Conservation (phyloP, 306 rosid species). For the Castanospermum australe region DNA sequence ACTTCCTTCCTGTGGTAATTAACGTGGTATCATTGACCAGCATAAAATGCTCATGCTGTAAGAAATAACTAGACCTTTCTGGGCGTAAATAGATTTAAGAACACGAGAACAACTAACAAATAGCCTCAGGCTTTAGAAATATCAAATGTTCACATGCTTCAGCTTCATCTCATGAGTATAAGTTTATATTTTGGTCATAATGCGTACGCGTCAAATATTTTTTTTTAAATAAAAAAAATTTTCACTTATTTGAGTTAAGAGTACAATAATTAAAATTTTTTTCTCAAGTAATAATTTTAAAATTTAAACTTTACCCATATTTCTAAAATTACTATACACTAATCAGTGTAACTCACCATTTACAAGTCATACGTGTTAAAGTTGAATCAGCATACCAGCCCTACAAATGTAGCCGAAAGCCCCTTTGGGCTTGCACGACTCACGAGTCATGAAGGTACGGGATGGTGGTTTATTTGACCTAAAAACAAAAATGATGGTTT, state of each 20-base stretch:
- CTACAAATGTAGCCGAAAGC: slow-evolving; percentile 23
- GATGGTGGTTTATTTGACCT: no score
- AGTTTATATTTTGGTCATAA: neutral
- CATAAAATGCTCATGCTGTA: neutral
- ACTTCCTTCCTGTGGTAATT: neutral
- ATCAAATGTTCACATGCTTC: neutral
- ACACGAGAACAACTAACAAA: neutral
- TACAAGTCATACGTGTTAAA: no score
- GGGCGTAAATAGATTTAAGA: neutral
- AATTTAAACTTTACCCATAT: no score
- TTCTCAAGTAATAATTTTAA: no score
- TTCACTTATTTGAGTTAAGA: no score
- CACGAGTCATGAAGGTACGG: neutral
- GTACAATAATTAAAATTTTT: no score
- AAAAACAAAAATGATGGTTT: no score
- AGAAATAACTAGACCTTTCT: neutral
- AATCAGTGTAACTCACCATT: no score
- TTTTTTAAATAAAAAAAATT: no score
- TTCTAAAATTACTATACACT: no score
- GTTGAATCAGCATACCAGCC: neutral
- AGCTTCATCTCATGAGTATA: neutral
- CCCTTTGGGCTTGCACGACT: slow-evolving; percentile 32
- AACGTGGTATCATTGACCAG: slow-evolving; percentile 21
- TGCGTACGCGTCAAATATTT: no score
- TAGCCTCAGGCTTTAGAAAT: neutral